phyloP scores from a whole-genome alignment of 345 rosid genomes.

The Raphanus sativus region DNA sequence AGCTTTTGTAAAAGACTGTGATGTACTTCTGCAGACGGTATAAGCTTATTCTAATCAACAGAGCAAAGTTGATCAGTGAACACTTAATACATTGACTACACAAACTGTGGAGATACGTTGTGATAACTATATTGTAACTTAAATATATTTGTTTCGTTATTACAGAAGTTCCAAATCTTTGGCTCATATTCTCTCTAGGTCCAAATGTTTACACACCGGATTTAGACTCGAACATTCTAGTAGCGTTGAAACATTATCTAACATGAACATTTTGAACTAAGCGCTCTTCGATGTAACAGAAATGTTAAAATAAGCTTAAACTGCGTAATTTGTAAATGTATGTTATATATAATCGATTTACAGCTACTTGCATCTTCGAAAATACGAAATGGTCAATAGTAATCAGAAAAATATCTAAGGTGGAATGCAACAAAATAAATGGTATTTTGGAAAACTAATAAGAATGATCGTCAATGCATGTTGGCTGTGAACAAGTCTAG shows the following conservation, averaged over 20 bases:
- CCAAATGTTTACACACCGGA: neutral
- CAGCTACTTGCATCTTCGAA: neutral
- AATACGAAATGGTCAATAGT: neutral
- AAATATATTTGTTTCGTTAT: neutral
- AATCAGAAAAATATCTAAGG: neutral
- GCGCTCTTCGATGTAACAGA: neutral
- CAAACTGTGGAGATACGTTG: no score
- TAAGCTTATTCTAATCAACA: neutral
- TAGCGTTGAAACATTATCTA: neutral
- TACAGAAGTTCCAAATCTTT: neutral
- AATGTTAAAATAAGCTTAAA: neutral
- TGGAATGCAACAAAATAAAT: neutral
- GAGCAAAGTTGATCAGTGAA: neutral
- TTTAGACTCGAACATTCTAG: neutral
- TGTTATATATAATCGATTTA: neutral
- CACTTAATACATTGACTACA: neutral
- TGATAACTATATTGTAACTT: neutral
- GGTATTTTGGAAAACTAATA: neutral
- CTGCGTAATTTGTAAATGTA: neutral
- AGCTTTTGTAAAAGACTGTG: conserved; percentile 13
- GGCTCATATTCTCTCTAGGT: neutral
- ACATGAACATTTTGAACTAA: neutral
- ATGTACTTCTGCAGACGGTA: neutral
- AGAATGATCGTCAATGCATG: conserved; percentile 9
- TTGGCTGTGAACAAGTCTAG: neutral